These are phyloP conservation scores for Boletus reticuloceps DNA, from an alignment of 768 basidiomycete genomes.

Conservation along the genomic window DNA sequence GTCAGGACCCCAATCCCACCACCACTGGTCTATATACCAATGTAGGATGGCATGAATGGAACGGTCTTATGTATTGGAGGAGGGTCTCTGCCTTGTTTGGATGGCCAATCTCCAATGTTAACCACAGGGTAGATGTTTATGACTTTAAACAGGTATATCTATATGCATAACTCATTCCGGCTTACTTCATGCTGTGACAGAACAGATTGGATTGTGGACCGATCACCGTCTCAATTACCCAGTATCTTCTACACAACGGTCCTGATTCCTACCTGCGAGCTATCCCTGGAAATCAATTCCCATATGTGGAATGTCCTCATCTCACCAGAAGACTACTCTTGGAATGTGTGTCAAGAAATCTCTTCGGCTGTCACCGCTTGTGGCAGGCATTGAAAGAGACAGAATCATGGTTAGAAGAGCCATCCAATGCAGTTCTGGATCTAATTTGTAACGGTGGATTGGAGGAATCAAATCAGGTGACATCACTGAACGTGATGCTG, in stretches of 20 bases:
- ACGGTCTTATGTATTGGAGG: neutral
- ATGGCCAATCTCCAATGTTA: too few species aligned
- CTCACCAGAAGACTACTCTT: neutral
- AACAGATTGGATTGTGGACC: conserved; percentile 8
- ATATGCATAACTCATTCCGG: too few species aligned
- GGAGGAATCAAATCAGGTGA: neutral
- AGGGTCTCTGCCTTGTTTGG: too few species aligned
- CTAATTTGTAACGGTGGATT: neutral
- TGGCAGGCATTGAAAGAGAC: neutral
- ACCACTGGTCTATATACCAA: neutral
- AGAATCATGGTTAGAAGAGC: conserved; percentile 2
- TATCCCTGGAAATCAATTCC: neutral
- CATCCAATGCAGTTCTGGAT: neutral
- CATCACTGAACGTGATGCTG: neutral
- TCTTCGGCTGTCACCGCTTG: neutral
- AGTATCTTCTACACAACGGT: neutral
- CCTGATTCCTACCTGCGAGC: neutral
- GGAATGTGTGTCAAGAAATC: neutral
- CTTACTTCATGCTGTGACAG: neutral
- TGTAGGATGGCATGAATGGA: neutral
- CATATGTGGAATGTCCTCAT: neutral
- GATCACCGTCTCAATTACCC: neutral
- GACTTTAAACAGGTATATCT: too few species aligned
- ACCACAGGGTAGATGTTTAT: too few species aligned
- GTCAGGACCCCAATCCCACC: neutral